Percentiles rank a stretch among this genome's conserved stretches.
Conservation (phyloP, 2,329 filamentous ascomycete genomes). For the Talaromyces islandicus region DNA sequence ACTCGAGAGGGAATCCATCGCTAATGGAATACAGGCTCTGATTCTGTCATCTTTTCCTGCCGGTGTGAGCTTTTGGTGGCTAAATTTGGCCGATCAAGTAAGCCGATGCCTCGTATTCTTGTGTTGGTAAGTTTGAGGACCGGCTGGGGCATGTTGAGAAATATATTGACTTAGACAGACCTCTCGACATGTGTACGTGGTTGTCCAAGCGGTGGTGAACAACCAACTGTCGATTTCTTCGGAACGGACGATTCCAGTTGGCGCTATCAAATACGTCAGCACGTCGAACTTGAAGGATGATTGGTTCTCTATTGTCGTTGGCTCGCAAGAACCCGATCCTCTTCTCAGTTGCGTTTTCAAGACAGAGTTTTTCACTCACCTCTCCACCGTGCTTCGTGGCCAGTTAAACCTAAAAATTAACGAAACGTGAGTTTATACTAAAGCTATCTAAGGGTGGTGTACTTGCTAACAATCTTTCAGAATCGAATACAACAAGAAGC, state of each 20-base stretch:
- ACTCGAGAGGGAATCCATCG: not conserved
- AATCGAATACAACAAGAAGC: constrained; percentile 97
- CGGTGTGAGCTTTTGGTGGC: constrained; percentile 84
- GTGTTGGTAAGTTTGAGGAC: constrained; percentile 51
- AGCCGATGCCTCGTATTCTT: constrained; percentile 77
- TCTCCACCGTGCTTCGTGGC: constrained; percentile 72
- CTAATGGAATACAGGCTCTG: constrained; percentile 36
- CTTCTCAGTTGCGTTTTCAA: constrained; percentile 90
- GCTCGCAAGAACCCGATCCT: constrained; percentile 92
- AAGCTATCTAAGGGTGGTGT: not conserved
- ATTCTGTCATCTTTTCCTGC: constrained; percentile 81
- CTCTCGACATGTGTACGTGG: constrained; percentile 78
- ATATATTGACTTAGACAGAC: constrained; percentile 44
- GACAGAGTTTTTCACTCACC: constrained; percentile 93
- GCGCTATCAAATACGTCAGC: constrained; percentile 82
- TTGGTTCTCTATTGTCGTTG: constrained; percentile 90
- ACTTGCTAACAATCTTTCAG: constrained; percentile 27
- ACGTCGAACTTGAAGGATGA: constrained; percentile 80
- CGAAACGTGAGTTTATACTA: constrained; percentile 48
- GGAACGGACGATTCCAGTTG: constrained; percentile 75
- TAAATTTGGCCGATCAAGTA: constrained; percentile 94
- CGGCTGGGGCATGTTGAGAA: not conserved
- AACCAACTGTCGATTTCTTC: constrained; percentile 73
- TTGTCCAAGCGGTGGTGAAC: constrained; percentile 77
- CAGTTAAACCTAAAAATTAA: constrained; percentile 75